phyloP scores from a whole-genome alignment of 768 basidiomycete genomes.

The Phanerodontia chrysosporium region DNA sequence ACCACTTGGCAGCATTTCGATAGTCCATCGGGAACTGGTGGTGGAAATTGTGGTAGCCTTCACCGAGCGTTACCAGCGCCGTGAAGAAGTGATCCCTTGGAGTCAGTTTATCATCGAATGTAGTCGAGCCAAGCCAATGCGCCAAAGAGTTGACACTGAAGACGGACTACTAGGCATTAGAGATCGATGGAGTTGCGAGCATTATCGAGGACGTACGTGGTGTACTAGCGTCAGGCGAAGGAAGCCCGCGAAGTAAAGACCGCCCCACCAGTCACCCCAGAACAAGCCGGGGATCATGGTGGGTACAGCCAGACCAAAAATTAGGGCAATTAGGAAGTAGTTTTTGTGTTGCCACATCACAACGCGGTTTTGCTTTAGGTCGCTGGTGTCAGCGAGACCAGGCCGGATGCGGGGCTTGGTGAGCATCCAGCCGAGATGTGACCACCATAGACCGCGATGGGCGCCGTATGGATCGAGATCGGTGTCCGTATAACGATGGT shows the following conservation, averaged over 20 bases:
- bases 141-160: slow-evolving; percentile 97
- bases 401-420: slow-evolving; percentile 85
- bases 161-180: slow-evolving; percentile 54
- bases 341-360: slow-evolving; percentile 85
- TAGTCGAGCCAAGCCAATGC: slow-evolving; percentile 91
- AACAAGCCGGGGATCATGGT: slow-evolving; percentile 70
- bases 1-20: slow-evolving; percentile 93
- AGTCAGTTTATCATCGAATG: slow-evolving; percentile 93
- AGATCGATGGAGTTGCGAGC: background rate
- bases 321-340: slow-evolving; percentile 65
- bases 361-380: slow-evolving; percentile 74
- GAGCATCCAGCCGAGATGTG: slow-evolving; percentile 92
- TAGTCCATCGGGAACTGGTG: slow-evolving; percentile 98
- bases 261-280: slow-evolving; percentile 86
- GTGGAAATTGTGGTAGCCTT: slow-evolving; percentile 99
- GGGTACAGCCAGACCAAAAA: slow-evolving; percentile 71
- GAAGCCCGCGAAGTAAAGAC: slow-evolving; percentile 80
- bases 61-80: slow-evolving; percentile 86
- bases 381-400: slow-evolving; percentile 88
- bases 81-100: slow-evolving; percentile 88
- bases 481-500: slow-evolving; percentile 96
- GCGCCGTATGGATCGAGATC: slow-evolving; percentile 95
- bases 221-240: slow-evolving; percentile 80
- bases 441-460: slow-evolving; percentile 81
- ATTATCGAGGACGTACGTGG: slow-evolving; percentile 53